Evolutionary conservation across 2,329 filamentous ascomycete genomes (phyloP), one percentile per base, ranked within the genome.

Genomic region (Colletotrichum sp.): DNA sequence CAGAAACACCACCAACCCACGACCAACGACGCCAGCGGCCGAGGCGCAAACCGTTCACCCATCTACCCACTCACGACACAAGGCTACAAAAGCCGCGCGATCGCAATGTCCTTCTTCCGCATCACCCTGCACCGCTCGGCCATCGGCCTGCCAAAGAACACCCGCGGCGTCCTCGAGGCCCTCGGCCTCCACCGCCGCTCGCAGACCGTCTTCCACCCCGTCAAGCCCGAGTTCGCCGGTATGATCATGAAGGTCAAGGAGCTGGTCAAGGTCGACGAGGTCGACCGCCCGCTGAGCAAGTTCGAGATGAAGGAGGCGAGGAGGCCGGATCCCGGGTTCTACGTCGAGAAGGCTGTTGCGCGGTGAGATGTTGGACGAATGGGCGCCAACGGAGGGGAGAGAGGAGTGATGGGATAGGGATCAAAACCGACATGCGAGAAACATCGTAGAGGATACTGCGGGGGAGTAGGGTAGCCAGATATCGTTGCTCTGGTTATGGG

Each of bases 161-260:
- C 93, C 76, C 91, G 92, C 83, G 95, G 94, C 82, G 95, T 96
- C 24, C 94, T 98, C 72, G 90, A 93, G 77, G 95, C 96, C 21
- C 94, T 98, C 76, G 96, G 96, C 72, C 92, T 98, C 78, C 94
- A 93, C 81, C 95, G 94, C 84, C 94, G 96, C 81, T 93, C 93
- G 90, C 93, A 93, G 82, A 96, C 95, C 70, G 96, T 98, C 81
- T 98, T 98, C 89, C 94, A 98, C 86, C 94, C 95, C 49, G 95
- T 98, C 77, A 91, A 91, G 77, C 92, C 93, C 57, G 93, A 95
- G 79, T 92, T 95, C 77, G 96, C 96, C 12, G 96, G 96, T 83
- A 95, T 98, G 88, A 95, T 98, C 82, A 94, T 98, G 89, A 94
- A 94, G 85, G 95, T 98, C 80, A 98, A 98, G 89, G 96, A 98